Evolutionary conservation across 2,329 filamentous ascomycete genomes (phyloP).

Genomic region (Ophiostoma sp.): DNA sequence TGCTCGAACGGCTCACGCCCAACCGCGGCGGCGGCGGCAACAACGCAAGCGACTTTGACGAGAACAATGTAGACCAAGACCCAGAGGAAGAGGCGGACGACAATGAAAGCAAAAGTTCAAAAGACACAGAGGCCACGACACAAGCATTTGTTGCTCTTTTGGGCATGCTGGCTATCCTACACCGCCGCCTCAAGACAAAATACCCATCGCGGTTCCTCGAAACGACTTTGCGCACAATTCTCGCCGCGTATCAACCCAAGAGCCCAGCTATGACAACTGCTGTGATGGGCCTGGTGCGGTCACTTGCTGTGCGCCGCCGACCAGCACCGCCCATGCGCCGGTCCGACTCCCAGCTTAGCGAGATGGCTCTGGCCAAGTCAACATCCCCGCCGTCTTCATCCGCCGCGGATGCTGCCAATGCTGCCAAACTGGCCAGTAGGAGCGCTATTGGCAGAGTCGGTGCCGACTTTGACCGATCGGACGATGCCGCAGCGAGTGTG

Average conservation of each 20-base stretch:
- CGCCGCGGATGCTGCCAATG: conserved; percentile 41
- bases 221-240: conserved; percentile 71
- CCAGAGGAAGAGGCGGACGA: conserved; percentile 37
- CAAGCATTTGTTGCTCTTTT: conserved; percentile 27
- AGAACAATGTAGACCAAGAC: conserved; percentile 31
- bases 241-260: conserved; percentile 63
- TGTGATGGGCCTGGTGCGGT: conserved; percentile 69
- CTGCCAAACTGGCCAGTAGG: neutral
- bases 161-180: conserved; percentile 61
- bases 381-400: neutral
- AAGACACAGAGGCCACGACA: conserved; percentile 27
- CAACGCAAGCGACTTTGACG: conserved; percentile 39
- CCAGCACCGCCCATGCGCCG: conserved; percentile 62
- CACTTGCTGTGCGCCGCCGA: conserved; percentile 65
- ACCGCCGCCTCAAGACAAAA: conserved; percentile 73
- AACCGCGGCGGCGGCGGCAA: conserved; percentile 38
- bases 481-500: conserved; percentile 55
- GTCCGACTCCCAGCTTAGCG: conserved; percentile 40
- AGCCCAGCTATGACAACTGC: conserved; percentile 68
- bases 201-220: conserved; percentile 77
- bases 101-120: conserved; percentile 31
- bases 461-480: conserved; percentile 44
- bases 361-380: conserved; percentile 1
- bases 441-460: conserved; percentile 43
- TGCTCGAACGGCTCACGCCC: conserved; percentile 60